phyloP scores from a whole-genome alignment of 805 yeast genomes.

The Schizosaccharomyces pombe region ASM294v3 CU329670.1:303501-304000 shows the following conservation, averaged over 20 bases:
- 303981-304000: too few species aligned
- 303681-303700: background rate
- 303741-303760: slow-evolving; percentile 27
- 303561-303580: slow-evolving; percentile 35
- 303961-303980: slow-evolving; percentile 36
- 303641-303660: slow-evolving; percentile 3
- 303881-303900: slow-evolving; percentile 37
- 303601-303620: slow-evolving; percentile 34
- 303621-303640: slow-evolving; percentile 40
- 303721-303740: slow-evolving; percentile 37
- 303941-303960: slow-evolving; percentile 34
- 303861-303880: slow-evolving; percentile 47
- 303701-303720: slow-evolving; percentile 20
- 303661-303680: background rate
- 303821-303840: background rate
- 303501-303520: slow-evolving; percentile 31
- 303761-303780: slow-evolving; percentile 28
- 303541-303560: slow-evolving; percentile 33
- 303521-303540: slow-evolving; percentile 43
- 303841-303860: slow-evolving; percentile 25
- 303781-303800: slow-evolving; percentile 21
- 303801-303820: too few species aligned
- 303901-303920: slow-evolving; percentile 35
- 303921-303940: slow-evolving; percentile 49
- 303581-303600: slow-evolving; percentile 34